These are phyloP conservation scores for Anthostomella pinea DNA, from an alignment of 2,329 filamentous ascomycete species.

Conservation along the genomic window DNA sequence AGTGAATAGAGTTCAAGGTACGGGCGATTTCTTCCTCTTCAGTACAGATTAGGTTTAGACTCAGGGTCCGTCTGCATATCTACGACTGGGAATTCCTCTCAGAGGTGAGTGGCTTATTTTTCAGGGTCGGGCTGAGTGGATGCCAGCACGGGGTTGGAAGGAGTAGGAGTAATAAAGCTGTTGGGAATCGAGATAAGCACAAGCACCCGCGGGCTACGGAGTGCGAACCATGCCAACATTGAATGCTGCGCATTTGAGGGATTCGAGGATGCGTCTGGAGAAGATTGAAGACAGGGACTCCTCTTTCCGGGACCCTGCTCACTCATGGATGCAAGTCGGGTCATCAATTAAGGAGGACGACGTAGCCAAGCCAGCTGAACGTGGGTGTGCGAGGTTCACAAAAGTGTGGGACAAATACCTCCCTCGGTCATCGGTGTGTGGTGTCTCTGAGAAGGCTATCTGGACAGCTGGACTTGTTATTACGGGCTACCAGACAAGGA, in stretches of 20 bases:
- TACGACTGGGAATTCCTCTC: slow-evolving; percentile 5
- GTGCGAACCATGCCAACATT: slow-evolving; percentile 14
- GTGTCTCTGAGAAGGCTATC: slow-evolving; percentile 12
- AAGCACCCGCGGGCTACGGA: slow-evolving; percentile 9
- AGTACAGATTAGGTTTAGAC: slow-evolving; percentile 11
- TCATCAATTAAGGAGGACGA: slow-evolving; percentile 9
- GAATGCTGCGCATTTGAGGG: slow-evolving; percentile 12
- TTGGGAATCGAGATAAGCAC: slow-evolving; percentile 8
- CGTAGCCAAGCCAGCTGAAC: no score
- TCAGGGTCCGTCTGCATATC: slow-evolving; percentile 13
- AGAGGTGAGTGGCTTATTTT: slow-evolving; percentile 17
- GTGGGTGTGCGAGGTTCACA: no score
- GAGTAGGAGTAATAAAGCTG: slow-evolving; percentile 14
- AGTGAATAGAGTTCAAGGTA: no score
- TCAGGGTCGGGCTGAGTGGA: slow-evolving; percentile 9
- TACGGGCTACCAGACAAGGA: slow-evolving; percentile 8
- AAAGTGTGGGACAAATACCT: slow-evolving; percentile 1
- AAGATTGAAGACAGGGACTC: slow-evolving; percentile 7
- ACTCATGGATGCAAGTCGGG: slow-evolving; percentile 8
- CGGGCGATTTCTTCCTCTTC: slow-evolving; percentile 2
- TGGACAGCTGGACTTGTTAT: no score
- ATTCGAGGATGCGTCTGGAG: not conserved
- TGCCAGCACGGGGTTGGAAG: slow-evolving; percentile 17
- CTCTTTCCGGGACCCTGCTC: slow-evolving; percentile 7
- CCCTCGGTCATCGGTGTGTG: slow-evolving; percentile 4